Conservation (phyloP, 805 yeast species). For the Ogataea polymorpha region DNA sequence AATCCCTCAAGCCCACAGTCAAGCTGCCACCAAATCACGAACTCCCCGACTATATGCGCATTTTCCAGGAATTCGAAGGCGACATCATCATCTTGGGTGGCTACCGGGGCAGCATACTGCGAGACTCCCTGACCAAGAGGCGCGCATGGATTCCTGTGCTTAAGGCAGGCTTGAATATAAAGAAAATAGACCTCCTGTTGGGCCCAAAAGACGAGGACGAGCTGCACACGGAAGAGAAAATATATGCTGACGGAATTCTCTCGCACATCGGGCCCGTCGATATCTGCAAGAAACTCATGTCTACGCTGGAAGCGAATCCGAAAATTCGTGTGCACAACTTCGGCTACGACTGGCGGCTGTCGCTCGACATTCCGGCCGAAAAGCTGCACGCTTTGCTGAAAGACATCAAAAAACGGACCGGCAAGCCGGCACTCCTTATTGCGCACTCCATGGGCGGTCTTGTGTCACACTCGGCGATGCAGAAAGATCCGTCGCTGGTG, state of each 20-base stretch:
- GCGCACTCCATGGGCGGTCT: constrained; percentile 97
- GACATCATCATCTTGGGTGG: constrained; percentile 84
- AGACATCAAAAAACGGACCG: constrained; percentile 40
- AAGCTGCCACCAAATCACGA: constrained; percentile 20
- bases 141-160: constrained; percentile 81
- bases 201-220: constrained; percentile 79
- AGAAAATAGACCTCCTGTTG: constrained; percentile 63
- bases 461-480: constrained; percentile 76
- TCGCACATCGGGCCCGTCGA: constrained; percentile 88
- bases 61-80: constrained; percentile 65
- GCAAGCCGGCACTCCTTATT: constrained; percentile 63
- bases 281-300: constrained; percentile 59
- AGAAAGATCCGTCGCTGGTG: constrained; percentile 61
- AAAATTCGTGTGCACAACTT: constrained; percentile 63
- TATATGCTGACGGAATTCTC: constrained; percentile 74
- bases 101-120: constrained; percentile 75
- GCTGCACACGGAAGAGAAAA: constrained; percentile 42
- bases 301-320: constrained; percentile 51
- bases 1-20: constrained; percentile 43
- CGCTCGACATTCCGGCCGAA: constrained; percentile 52
- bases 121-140: constrained; percentile 60
- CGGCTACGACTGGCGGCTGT: constrained; percentile 94
- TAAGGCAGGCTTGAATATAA: constrained; percentile 76
- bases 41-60: constrained; percentile 38
- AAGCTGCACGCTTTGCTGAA: constrained; percentile 49